Percentiles rank a stretch among this genome's conserved stretches.
These are phyloP conservation scores for Strigomonas galati DNA, from an alignment of 208 protist genomes.

Conservation along the genomic window DNA sequence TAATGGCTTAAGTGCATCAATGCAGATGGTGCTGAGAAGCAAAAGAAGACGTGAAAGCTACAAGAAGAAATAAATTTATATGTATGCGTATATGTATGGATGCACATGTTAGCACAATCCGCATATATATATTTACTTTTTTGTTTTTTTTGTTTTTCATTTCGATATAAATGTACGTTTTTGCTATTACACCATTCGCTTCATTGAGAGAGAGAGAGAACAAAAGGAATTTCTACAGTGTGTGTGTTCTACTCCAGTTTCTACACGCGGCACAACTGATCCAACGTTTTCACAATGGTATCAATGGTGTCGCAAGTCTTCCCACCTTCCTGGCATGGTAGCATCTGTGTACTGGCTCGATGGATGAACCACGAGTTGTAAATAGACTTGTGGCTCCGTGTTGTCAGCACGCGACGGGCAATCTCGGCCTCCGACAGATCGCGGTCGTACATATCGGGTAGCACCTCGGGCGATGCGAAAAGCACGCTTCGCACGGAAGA, in stretches of 20 bases:
- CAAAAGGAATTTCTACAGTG: neutral
- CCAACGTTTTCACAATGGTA: slow-evolving; percentile 20
- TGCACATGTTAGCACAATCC: no score
- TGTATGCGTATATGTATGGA: no score
- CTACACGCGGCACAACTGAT: slow-evolving; percentile 16
- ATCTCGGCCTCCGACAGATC: slow-evolving; percentile 10
- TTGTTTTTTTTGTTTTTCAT: no score
- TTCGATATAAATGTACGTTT: no score
- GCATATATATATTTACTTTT: no score
- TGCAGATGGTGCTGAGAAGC: no score
- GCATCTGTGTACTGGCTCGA: slow-evolving; percentile 24
- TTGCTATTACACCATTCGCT: no score
- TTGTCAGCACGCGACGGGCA: slow-evolving; percentile 23
- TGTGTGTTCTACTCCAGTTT: neutral
- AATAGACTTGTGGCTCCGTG: slow-evolving; percentile 24
- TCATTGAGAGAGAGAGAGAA: neutral
- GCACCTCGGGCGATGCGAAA: slow-evolving; percentile 28
- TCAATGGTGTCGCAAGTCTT: slow-evolving; percentile 34
- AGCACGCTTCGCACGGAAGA: slow-evolving; percentile 19
- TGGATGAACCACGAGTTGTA: slow-evolving; percentile 39
- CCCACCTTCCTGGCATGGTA: slow-evolving; percentile 34
- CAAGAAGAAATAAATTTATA: no score
- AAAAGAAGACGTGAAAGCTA: no score
- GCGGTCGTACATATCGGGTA: slow-evolving; percentile 11
- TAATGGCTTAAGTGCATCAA: no score